A percentile compares a stretch with the other conserved stretches of the same genome.
Evolutionary conservation across 2,329 filamentous ascomycete species (phyloP).

Genomic region (Paecilomyces formosus): DNA sequence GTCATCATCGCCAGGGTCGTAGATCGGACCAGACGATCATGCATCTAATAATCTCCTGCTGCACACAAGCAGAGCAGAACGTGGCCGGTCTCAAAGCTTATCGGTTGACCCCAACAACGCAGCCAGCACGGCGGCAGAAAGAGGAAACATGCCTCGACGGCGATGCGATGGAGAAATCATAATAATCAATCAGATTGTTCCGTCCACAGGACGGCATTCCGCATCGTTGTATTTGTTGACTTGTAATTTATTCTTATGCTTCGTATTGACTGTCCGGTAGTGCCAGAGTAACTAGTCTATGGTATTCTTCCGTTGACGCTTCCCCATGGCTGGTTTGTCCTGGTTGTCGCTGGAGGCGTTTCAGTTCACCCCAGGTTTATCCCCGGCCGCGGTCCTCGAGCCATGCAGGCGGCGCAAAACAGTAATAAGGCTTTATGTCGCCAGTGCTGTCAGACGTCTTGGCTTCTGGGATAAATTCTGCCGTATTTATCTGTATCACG

Average conservation of each 20-base stretch:
- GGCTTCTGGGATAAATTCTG: too few relatives aligned
- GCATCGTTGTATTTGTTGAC: neutral
- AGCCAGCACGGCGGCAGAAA: neutral
- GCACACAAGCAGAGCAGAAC: neutral
- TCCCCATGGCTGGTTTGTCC: neutral
- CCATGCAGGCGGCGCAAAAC: neutral
- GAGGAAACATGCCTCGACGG: neutral
- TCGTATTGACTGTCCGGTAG: too few relatives aligned
- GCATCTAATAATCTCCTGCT: neutral
- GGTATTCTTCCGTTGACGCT: too few relatives aligned
- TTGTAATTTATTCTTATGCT: too few relatives aligned
- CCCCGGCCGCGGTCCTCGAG: neutral
- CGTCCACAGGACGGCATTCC: neutral
- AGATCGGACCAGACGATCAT: neutral
- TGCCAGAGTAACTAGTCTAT: too few relatives aligned
- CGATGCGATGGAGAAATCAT: neutral
- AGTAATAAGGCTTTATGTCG: neutral
- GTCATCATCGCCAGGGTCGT: neutral
- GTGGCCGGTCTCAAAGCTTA: neutral
- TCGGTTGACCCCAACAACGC: neutral
- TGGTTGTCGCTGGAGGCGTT: neutral
- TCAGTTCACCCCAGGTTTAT: neutral
- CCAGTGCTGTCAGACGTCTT: neutral
- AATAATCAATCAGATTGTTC: neutral
- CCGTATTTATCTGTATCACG: too few relatives aligned